Evolutionary conservation across 495 filamentous ascomycete species (phyloP), one percentile per base, ranked within the genome.

Genomic region (Neurospora sp.): DNA sequence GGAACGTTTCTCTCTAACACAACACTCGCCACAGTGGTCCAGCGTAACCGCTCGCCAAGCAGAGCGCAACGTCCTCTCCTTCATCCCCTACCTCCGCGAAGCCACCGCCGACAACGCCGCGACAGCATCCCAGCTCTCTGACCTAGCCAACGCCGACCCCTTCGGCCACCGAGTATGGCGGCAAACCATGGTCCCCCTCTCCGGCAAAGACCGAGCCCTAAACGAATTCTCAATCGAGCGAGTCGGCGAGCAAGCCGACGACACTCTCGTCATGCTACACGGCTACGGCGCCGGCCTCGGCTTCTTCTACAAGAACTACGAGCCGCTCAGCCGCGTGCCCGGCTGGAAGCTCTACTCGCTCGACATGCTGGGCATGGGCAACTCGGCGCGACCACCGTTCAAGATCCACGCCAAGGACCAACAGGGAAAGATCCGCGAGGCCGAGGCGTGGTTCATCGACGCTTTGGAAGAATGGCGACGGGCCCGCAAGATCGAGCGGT

Each of bases 261-360:
- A 90, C 75, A 94, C 94, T 72, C 85, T 99, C n/a, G 94, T 99
- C 27, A 97, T 99, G 91, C 85, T 99, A 14, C 96, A 99, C 79
- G 96, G 96, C 44, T 98, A 98, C 81, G 96, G 96, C 46, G 96
- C 96, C 1, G 96, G 96, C 0, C 84, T 99, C 4, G 96, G 93
- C 5, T 98, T 98, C 79, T 99, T 97, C 85, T 99, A 98, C 84
- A 93, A 94, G 81, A 98, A 98, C 78, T 98, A 97, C 72, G 96
- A 98, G 79, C 89, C 90, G 6, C 82, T 99, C 46, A 93, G 88
- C 72, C 89, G 94, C 12, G 80, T 88, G 4, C 84, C 86, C 71
- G 93, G 94, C 18, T 97, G 95, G 95, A 93, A 92, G 78, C 82
- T 99, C 23, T 97, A 93, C 79, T 93, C 95, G 4, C 84, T 99